Percentiles rank a stretch among this genome's conserved stretches.
These are phyloP conservation scores for Camellia japonica DNA, from an alignment of 148 eudicot genomes.

Conservation along the genomic window DNA sequence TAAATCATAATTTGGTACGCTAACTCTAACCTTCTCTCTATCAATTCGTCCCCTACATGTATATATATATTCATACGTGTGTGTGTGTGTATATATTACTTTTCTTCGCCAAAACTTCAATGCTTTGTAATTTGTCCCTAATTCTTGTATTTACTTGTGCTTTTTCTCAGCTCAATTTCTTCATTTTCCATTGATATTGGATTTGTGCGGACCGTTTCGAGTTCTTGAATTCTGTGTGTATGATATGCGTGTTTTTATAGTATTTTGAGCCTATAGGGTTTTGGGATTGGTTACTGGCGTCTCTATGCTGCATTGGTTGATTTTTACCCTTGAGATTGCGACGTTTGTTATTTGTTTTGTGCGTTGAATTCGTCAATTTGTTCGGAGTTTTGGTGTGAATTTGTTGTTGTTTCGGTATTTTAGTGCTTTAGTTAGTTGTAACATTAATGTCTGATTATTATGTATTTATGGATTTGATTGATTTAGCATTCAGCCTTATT, in stretches of 20 bases:
- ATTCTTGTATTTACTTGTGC: not conserved
- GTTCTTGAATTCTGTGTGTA: not conserved
- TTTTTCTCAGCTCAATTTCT: not conserved
- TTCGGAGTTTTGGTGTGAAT: not conserved
- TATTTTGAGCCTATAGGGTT: conserved; percentile 3
- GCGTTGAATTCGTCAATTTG: not conserved
- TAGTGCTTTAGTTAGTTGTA: not conserved
- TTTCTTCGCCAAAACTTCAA: not conserved
- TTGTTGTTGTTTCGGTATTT: not conserved
- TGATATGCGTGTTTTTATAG: not conserved
- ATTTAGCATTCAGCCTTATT: not conserved
- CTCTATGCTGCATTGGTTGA: conserved; percentile 1
- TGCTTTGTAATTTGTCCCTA: conserved; percentile 1
- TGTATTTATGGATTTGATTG: not conserved
- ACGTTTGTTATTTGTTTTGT: not conserved
- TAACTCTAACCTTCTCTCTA: not conserved
- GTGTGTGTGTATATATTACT: not conserved
- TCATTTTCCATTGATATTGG: not conserved
- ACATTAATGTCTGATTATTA: not conserved
- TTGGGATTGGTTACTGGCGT: conserved; percentile 1
- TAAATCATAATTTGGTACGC: conserved; percentile 5
- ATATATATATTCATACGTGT: not conserved
- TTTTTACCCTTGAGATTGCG: not conserved
- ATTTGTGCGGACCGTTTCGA: not conserved
- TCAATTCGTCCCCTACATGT: not conserved